These are phyloP conservation scores for Fusarium sp. DNA, from an alignment of 2,329 filamentous ascomycete species.

Conservation along the genomic window DNA sequence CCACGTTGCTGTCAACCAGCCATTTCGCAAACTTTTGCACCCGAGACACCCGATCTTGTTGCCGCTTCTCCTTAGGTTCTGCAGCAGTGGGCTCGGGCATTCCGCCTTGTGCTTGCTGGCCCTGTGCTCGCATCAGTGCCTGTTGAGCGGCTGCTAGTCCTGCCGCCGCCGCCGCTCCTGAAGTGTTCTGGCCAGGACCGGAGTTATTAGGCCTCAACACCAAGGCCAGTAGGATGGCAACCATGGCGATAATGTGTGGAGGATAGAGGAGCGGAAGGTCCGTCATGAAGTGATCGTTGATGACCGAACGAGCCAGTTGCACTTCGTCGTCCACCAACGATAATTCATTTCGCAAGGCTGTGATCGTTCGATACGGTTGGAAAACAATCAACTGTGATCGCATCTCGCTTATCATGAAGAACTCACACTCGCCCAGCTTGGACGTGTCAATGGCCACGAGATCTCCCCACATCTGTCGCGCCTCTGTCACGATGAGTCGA, in stretches of 20 bases:
- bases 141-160: conserved; percentile 62
- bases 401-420: conserved; percentile 90
- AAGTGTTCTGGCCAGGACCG: conserved; percentile 42
- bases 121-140: conserved; percentile 58
- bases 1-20: conserved; percentile 86
- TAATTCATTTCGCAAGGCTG: conserved; percentile 74
- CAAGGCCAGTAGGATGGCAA: conserved; percentile 84
- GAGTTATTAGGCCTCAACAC: conserved; percentile 72
- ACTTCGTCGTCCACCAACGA: conserved; percentile 80
- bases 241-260: conserved; percentile 89
- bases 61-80: conserved; percentile 58
- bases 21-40: conserved; percentile 76
- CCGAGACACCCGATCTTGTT: conserved; percentile 68
- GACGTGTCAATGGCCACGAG: conserved; percentile 79
- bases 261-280: conserved; percentile 87
- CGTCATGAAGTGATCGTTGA: conserved; percentile 93
- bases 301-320: conserved; percentile 79
- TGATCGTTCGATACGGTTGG: conserved; percentile 87
- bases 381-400: conserved; percentile 89
- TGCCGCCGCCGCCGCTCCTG: conserved; percentile 48
- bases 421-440: conserved; percentile 93
- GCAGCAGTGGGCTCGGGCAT: conserved; percentile 21
- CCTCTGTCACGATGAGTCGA: conserved; percentile 86
- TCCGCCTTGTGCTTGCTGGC: conserved; percentile 38
- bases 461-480: conserved; percentile 85